Evolutionary conservation across 78 protist genomes (phyloP).

Genomic region (Isochrysis galbana): DNA sequence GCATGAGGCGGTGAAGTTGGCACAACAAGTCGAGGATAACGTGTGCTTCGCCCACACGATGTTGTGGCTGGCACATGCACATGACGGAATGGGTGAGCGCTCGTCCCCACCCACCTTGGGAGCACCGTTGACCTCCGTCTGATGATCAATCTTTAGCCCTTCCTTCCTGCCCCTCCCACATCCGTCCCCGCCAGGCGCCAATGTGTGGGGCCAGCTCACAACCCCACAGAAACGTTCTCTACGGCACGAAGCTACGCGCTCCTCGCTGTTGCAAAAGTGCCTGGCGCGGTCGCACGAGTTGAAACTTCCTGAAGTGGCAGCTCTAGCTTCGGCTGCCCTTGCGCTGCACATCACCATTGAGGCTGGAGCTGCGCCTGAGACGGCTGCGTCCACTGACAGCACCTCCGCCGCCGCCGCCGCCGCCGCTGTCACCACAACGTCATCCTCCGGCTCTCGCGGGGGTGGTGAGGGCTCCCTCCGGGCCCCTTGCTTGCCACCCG

Average conservation of each 20-base stretch:
- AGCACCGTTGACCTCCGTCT: no score
- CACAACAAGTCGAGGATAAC: neutral
- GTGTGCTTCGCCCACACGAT: neutral
- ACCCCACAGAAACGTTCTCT: no score
- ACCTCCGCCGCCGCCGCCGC: neutral
- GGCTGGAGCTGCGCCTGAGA: neutral
- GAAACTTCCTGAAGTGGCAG: neutral
- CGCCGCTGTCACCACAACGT: no score
- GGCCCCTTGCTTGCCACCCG: neutral
- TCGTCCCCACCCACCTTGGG: no score
- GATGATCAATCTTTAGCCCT: no score
- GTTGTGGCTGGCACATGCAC: neutral
- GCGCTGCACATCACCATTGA: neutral
- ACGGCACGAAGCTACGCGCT: no score
- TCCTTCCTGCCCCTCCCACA: no score
- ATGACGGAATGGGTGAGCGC: no score
- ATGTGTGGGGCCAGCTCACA: neutral
- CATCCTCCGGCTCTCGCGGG: neutral
- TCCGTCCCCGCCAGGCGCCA: neutral
- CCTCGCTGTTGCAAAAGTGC: no score
- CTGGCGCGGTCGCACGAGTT: constrained; percentile 3
- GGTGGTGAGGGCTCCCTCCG: neutral
- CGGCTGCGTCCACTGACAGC: neutral
- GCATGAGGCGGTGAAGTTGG: neutral
- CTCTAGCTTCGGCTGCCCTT: neutral